These are phyloP conservation scores for Xylaria sp. DNA, from an alignment of 2,329 filamentous ascomycete genomes.

Conservation along the genomic window DNA sequence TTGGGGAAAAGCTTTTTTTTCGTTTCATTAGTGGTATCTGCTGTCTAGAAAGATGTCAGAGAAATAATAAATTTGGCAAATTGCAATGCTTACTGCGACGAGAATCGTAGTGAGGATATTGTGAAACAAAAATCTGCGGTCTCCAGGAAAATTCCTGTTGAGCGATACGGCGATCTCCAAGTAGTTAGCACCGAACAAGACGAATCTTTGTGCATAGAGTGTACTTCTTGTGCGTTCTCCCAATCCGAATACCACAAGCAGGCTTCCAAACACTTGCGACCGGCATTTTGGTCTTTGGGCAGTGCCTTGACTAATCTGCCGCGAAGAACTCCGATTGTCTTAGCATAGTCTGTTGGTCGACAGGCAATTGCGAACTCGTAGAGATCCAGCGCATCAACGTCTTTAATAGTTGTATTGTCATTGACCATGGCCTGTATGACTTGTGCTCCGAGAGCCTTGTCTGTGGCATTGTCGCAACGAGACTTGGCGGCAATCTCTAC, in stretches of 20 bases:
- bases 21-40: constrained; percentile 51
- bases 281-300: constrained; percentile 57
- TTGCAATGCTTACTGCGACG: constrained; percentile 55
- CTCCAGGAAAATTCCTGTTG: constrained; percentile 61
- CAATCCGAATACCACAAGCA: constrained; percentile 67
- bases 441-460: constrained; percentile 57
- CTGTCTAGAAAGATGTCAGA: constrained; percentile 34
- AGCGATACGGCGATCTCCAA: constrained; percentile 63
- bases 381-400: constrained; percentile 62
- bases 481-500: constrained; percentile 59
- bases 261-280: constrained; percentile 59
- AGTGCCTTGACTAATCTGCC: constrained; percentile 62
- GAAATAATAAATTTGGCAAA: not conserved
- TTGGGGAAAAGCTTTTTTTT: constrained; percentile 64
- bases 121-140: constrained; percentile 63
- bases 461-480: constrained; percentile 59
- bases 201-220: not conserved
- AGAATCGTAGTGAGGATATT: constrained; percentile 65
- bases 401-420: constrained; percentile 58
- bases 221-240: constrained; percentile 66
- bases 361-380: constrained; percentile 64
- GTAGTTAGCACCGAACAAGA: constrained; percentile 19
- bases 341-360: constrained; percentile 55
- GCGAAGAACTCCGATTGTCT: constrained; percentile 61
- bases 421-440: constrained; percentile 59